phyloP scores from a whole-genome alignment of 2,329 filamentous ascomycete genomes.

The Nemania bipapillata region DNA sequence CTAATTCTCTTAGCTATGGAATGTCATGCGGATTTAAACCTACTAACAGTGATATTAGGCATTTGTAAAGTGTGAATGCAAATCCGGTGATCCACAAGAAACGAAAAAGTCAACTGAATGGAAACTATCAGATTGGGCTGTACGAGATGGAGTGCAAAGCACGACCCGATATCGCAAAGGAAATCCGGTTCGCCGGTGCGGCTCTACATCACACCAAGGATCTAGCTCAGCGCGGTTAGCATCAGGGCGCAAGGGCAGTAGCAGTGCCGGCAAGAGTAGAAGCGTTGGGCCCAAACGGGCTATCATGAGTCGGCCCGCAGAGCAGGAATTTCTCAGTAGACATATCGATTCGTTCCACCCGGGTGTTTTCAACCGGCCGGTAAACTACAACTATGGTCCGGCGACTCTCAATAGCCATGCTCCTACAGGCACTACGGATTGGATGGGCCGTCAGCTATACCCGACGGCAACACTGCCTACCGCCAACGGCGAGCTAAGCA shows the following conservation, averaged over 20 bases:
- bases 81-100: constrained; percentile 59
- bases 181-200: constrained; percentile 49
- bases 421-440: background rate
- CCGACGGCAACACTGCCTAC: background rate
- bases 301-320: background rate
- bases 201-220: background rate
- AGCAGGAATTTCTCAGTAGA: background rate
- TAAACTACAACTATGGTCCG: background rate
- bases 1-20: background rate
- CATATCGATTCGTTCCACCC: background rate
- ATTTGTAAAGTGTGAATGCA: constrained; percentile 59
- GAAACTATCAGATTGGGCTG: constrained; percentile 77
- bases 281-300: background rate
- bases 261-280: constrained; percentile 4
- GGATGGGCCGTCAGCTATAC: background rate
- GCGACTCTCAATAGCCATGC: background rate
- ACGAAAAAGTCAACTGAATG: constrained; percentile 78
- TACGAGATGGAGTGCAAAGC: constrained; percentile 78
- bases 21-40: background rate
- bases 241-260: background rate
- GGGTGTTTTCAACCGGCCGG: background rate
- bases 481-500: background rate
- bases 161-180: constrained; percentile 81
- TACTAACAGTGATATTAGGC: constrained; percentile 43
- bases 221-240: background rate